phyloP scores from a whole-genome alignment of 768 basidiomycete species.

The Zangia roseola region DNA sequence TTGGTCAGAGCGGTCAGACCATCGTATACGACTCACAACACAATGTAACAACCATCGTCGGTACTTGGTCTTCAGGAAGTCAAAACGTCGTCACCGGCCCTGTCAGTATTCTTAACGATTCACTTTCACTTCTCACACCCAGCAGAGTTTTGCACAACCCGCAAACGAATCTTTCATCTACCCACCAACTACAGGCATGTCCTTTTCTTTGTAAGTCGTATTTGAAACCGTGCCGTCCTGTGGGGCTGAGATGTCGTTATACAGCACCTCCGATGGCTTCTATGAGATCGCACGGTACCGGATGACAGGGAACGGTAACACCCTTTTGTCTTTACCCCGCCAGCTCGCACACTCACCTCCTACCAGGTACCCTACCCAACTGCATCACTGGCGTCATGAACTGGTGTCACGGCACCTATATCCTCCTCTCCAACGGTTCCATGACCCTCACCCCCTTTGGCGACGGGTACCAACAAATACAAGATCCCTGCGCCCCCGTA shows the following conservation, averaged over 20 bases:
- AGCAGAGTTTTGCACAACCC: conserved; percentile 82
- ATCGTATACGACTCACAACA: conserved; percentile 46
- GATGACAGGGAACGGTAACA: conserved; percentile 78
- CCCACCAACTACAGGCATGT: conserved; percentile 82
- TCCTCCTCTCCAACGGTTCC: conserved; percentile 72
- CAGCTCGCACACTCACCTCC: neutral
- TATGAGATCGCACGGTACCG: conserved; percentile 93
- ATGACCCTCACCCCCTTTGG: conserved; percentile 69
- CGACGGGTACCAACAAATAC: conserved; percentile 93
- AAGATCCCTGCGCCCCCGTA: conserved; percentile 86
- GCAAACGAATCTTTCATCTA: conserved; percentile 80
- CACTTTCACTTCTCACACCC: neutral
- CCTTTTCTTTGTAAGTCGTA: conserved; percentile 77
- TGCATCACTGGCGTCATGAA: conserved; percentile 88
- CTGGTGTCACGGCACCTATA: conserved; percentile 87
- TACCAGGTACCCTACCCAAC: conserved; percentile 70
- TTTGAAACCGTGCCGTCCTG: neutral
- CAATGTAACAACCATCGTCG: conserved; percentile 68
- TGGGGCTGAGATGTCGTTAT: neutral
- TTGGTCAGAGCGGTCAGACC: conserved; percentile 36
- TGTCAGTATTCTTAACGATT: conserved; percentile 49
- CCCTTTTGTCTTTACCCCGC: neutral
- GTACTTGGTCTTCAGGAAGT: conserved; percentile 87
- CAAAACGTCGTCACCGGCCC: conserved; percentile 75
- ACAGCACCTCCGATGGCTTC: conserved; percentile 67